A percentile compares a stretch with the other conserved stretches of the same genome.
Evolutionary conservation across 1,284 basidiomycete species (phyloP).

Genomic region (Fomitopsis betulina): DNA sequence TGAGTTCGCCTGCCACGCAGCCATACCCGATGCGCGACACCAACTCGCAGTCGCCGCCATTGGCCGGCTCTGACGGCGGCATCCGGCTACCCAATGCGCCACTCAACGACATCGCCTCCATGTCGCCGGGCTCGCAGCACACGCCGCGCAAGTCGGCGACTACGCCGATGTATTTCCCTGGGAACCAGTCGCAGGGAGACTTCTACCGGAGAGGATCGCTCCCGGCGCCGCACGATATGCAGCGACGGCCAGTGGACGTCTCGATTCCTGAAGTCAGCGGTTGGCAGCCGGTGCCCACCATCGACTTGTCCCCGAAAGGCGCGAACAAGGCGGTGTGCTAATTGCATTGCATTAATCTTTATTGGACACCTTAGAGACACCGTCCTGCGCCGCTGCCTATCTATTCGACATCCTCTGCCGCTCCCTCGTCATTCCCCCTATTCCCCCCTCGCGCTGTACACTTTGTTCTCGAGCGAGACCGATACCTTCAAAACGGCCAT

Average conservation of each 20-base stretch:
- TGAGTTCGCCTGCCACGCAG: conserved; percentile 53
- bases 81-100: conserved; percentile 70
- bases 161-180: conserved; percentile 28
- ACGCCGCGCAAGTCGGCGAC: conserved; percentile 38
- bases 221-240: conserved; percentile 19
- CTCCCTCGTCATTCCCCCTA: neutral
- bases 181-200: conserved; percentile 20
- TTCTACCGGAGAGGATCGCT: conserved; percentile 29
- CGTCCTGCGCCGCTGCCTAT: conserved; percentile 4
- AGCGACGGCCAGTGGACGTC: conserved; percentile 15
- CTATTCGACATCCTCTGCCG: conserved; percentile 1
- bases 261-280: conserved; percentile 35
- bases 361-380: conserved; percentile 1
- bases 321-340: conserved; percentile 20
- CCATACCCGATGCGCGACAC: conserved; percentile 55
- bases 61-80: conserved; percentile 40
- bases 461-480: neutral
- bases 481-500: conserved; percentile 6
- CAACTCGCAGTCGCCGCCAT: conserved; percentile 55
- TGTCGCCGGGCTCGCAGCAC: conserved; percentile 28
- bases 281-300: conserved; percentile 34
- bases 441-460: neutral
- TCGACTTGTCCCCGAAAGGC: conserved; percentile 27
- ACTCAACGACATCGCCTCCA: conserved; percentile 57
- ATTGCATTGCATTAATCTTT: neutral